Evolutionary conservation across 495 filamentous ascomycete species (phyloP).

Genomic region (Astrocystis sublimbata): DNA sequence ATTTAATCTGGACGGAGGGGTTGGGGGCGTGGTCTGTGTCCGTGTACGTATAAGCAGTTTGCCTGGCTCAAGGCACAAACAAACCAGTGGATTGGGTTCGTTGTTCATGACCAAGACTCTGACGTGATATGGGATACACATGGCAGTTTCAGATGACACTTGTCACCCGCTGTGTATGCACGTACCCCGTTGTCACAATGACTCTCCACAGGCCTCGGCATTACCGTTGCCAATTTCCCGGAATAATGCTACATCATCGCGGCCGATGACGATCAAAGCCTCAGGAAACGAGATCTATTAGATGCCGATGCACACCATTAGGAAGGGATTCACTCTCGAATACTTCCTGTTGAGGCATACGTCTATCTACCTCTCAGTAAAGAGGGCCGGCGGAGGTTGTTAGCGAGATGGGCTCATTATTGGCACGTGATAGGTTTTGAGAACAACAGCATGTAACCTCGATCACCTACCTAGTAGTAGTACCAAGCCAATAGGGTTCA

Average conservation of each 20-base stretch:
- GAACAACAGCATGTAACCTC: background rate
- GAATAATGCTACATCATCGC: background rate
- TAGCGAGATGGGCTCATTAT: background rate
- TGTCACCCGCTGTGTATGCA: background rate
- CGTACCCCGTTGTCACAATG: background rate
- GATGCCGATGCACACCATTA: background rate
- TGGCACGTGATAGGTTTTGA: background rate
- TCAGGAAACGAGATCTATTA: background rate
- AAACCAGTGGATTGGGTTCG: slow-evolving; percentile 3
- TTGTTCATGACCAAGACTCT: background rate
- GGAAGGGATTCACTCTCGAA: background rate
- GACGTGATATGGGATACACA: background rate
- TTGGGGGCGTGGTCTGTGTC: background rate
- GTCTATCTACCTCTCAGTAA: no score
- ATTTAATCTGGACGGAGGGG: slow-evolving; percentile 4
- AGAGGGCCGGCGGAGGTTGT: no score
- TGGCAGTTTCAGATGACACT: background rate
- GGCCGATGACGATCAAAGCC: background rate
- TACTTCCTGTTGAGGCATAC: no score
- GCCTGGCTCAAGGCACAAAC: background rate
- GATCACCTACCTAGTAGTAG: background rate
- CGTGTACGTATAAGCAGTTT: background rate
- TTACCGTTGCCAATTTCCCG: background rate
- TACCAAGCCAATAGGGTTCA: no score
- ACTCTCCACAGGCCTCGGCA: background rate